Conservation (phyloP, 768 basidiomycete genomes). For the Termitomyces heimii region DNA sequence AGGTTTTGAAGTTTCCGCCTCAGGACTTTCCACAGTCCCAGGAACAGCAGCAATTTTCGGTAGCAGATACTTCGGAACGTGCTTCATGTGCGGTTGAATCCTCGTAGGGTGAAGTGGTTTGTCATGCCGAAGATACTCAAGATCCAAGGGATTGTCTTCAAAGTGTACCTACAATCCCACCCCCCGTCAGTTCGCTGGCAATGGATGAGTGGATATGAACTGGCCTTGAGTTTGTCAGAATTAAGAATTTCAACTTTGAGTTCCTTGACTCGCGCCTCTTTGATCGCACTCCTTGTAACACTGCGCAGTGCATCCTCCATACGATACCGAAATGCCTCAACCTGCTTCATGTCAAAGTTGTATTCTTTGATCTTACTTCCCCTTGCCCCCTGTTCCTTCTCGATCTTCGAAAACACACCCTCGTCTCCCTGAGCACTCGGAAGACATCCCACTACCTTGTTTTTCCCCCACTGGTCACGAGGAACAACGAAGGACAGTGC, state of each 20-base stretch:
- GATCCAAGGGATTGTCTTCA: constrained; percentile 91
- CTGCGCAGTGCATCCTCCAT: constrained; percentile 94
- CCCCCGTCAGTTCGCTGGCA: neutral
- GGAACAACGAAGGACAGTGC: constrained; percentile 86
- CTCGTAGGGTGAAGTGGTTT: constrained; percentile 88
- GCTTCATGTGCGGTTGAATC: constrained; percentile 92
- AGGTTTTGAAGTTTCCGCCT: constrained; percentile 22
- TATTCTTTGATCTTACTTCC: constrained; percentile 78
- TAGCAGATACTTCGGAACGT: constrained; percentile 88
- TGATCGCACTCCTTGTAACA: constrained; percentile 80
- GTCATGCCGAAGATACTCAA: constrained; percentile 91
- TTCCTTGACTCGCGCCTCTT: constrained; percentile 92
- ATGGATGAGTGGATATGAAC: constrained; percentile 11
- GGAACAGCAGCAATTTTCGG: constrained; percentile 69
- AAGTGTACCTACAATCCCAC: constrained; percentile 74
- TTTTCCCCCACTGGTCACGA: constrained; percentile 59
- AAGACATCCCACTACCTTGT: constrained; percentile 66
- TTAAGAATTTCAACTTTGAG: constrained; percentile 90
- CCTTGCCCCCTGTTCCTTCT: constrained; percentile 61
- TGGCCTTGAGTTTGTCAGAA: constrained; percentile 93
- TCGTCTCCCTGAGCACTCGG: constrained; percentile 74
- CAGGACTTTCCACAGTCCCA: constrained; percentile 24
- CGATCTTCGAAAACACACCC: constrained; percentile 67
- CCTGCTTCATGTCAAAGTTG: constrained; percentile 91
- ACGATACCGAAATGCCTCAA: constrained; percentile 95